Evolutionary conservation across 2,329 filamentous ascomycete species (phyloP), one percentile per base, ranked within the genome.

Genomic region (Orbilia quercus): DNA sequence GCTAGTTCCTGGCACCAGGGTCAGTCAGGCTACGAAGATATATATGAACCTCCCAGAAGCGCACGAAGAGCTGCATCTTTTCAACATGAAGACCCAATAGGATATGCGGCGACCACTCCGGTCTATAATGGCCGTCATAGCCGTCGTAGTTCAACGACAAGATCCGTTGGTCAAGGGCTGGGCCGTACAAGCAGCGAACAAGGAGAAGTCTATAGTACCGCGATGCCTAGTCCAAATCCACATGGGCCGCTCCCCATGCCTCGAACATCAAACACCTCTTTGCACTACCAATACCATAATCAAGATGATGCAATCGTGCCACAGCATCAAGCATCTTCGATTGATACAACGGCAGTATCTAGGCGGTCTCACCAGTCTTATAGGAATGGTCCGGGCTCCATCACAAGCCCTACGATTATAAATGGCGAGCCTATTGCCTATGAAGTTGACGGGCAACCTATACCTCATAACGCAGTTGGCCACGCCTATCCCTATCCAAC

Each of bases 1-100:
- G 69, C 60, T 7, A 73, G 28, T 22, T 66, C 69, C 23, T 73
- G 69, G 69, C 69, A 73, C 45, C 60, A 73, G 5, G 60, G 54
- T 38, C 69, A 66, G 20, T 44, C 69, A 1, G 40, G 25, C 34
- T 62, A 72, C 16, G 48, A 72, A 25, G 67, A 62, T 18, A 14
- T 57, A 14, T 45, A 73, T 22, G 69, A 73, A 14, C 60, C 69
- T 16, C 60, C 54, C 16, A 42, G 47, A n/a, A 38, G 54, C 9
- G 60, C 55, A 5, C 45, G 69, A 31, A 60, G 69, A 51, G 60
- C 69, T 20, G 16, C 69, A 36, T 73, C 69, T 14, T 66, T 73
- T 12, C 45, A 66, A 6, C 51, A 51, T 7, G 69, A 73, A 20
- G 69, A 73, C 9, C 14, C 22, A 4, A 22, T 38, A 0, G 60